phyloP scores from a whole-genome alignment of 1,284 basidiomycete species.

The Cystobasidium sp. region DNA sequence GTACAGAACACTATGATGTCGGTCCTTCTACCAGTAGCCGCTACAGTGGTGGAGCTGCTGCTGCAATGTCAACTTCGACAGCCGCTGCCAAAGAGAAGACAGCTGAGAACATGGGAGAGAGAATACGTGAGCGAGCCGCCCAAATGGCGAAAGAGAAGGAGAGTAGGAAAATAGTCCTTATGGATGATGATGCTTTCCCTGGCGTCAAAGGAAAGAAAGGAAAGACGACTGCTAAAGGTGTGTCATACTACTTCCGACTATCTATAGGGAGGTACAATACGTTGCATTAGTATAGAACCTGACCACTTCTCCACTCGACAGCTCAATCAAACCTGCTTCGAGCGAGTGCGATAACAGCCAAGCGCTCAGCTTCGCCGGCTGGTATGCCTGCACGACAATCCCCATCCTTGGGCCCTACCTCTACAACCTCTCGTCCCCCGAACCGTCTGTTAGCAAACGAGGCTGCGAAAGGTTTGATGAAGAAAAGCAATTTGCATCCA shows the following conservation, averaged over 20 bases:
- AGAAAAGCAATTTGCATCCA: slow-evolving; percentile 11
- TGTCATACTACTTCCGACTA: slow-evolving; percentile 7
- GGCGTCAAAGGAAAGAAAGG: slow-evolving; percentile 21
- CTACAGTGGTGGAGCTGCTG: background rate
- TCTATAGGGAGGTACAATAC: background rate
- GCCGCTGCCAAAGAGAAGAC: slow-evolving; percentile 20
- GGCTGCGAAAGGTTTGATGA: slow-evolving; percentile 40
- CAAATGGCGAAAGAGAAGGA: slow-evolving; percentile 38
- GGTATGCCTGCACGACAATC: slow-evolving; percentile 10
- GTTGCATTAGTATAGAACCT: background rate
- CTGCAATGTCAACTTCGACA: too few species aligned
- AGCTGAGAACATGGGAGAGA: slow-evolving; percentile 39
- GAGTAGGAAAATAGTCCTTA: slow-evolving; percentile 34
- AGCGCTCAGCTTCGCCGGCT: slow-evolving; percentile 32
- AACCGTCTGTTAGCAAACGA: slow-evolving; percentile 38
- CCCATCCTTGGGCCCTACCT: slow-evolving; percentile 13
- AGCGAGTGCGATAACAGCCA: slow-evolving; percentile 7
- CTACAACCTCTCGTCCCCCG: slow-evolving; percentile 13
- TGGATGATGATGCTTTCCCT: slow-evolving; percentile 30
- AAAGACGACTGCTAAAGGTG: slow-evolving; percentile 5
- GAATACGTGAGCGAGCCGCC: slow-evolving; percentile 31
- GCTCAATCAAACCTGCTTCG: slow-evolving; percentile 14
- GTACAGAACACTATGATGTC: slow-evolving; percentile 1
- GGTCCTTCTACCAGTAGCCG: slow-evolving; percentile 10
- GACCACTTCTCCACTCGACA: background rate